phyloP scores from a whole-genome alignment of 768 basidiomycete species.

The Boletellus ananiceps region DNA sequence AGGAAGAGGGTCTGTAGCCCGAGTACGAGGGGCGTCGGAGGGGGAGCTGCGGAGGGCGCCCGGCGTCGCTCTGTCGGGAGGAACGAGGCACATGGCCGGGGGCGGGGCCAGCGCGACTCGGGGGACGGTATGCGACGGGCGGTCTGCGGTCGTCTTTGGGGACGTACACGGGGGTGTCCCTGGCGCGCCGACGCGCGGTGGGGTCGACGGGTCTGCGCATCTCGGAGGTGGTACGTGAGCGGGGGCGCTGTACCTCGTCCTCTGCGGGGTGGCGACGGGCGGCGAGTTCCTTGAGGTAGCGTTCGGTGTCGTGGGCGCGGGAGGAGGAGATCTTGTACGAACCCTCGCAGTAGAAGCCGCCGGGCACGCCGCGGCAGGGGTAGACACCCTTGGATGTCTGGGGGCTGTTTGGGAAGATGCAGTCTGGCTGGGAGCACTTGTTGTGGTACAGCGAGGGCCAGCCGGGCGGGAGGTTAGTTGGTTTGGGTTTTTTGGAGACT shows the following conservation, averaged over 20 bases:
- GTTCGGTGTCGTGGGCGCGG: slow-evolving; percentile 32
- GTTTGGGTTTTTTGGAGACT: slow-evolving; percentile 32
- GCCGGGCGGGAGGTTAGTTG: slow-evolving; percentile 23
- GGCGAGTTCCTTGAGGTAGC: slow-evolving; percentile 27
- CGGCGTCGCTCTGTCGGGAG: slow-evolving; percentile 18
- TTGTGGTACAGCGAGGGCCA: slow-evolving; percentile 38
- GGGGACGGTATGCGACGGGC: slow-evolving; percentile 1
- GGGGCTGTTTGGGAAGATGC: slow-evolving; percentile 30
- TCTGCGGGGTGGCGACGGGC: slow-evolving; percentile 23
- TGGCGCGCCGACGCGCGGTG: slow-evolving; percentile 13
- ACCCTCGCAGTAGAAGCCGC: slow-evolving; percentile 34
- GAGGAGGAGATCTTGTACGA: slow-evolving; percentile 33
- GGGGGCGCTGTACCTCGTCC: slow-evolving; percentile 23
- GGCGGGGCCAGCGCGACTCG: neutral
- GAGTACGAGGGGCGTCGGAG: slow-evolving; percentile 10
- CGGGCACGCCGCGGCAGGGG: slow-evolving; percentile 30
- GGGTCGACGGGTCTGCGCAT: slow-evolving; percentile 21
- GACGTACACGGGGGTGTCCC: slow-evolving; percentile 8
- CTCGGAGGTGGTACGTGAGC: slow-evolving; percentile 24
- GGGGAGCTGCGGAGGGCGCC: slow-evolving; percentile 15
- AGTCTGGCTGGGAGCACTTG: slow-evolving; percentile 33
- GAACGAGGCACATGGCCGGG: neutral
- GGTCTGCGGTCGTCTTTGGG: slow-evolving; percentile 5
- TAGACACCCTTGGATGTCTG: slow-evolving; percentile 29
- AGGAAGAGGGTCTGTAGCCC: slow-evolving; percentile 18